Percentiles rank a stretch among this genome's conserved stretches.
Conservation (phyloP, 345 rosid species). For the Kernera saxatilis region DNA sequence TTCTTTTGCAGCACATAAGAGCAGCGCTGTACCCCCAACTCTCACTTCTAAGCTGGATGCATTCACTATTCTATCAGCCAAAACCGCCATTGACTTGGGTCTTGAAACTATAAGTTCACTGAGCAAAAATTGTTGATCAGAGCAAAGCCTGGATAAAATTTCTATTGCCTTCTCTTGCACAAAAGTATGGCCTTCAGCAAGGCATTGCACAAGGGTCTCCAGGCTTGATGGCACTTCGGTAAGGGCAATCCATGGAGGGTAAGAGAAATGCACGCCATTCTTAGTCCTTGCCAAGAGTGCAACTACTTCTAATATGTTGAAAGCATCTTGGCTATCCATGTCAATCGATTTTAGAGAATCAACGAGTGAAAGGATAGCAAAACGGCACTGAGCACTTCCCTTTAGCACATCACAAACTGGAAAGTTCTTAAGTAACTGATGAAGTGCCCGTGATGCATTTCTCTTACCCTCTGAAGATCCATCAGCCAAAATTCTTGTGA, state of each 20-base stretch:
- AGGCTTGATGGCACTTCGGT: conserved; percentile 63
- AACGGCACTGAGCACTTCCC: conserved; percentile 59
- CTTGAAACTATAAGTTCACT: conserved; percentile 56
- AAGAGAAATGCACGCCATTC: conserved; percentile 40
- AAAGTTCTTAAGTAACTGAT: conserved; percentile 64
- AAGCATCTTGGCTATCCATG: conserved; percentile 48
- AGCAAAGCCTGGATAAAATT: conserved; percentile 73
- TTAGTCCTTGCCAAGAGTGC: conserved; percentile 61
- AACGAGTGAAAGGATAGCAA: conserved; percentile 56
- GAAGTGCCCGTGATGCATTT: conserved; percentile 65
- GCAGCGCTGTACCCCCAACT: conserved; percentile 64
- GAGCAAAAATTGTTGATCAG: conserved; percentile 51
- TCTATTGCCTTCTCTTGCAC: conserved; percentile 83
- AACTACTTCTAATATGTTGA: conserved; percentile 60
- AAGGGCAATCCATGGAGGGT: conserved; percentile 58
- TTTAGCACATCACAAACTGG: conserved; percentile 63
- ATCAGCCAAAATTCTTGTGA: conserved; percentile 77
- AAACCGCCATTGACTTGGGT: conserved; percentile 41
- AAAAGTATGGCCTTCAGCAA: conserved; percentile 52
- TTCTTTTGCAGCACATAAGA: conserved; percentile 67
- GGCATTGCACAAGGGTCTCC: conserved; percentile 51
- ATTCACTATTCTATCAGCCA: conserved; percentile 65
- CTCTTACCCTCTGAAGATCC: conserved; percentile 79
- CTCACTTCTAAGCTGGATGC: conserved; percentile 67
- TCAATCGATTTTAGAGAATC: conserved; percentile 52